Conservation (phyloP, 2,329 filamentous ascomycete species). For the Fusarium tuaranense region DNA sequence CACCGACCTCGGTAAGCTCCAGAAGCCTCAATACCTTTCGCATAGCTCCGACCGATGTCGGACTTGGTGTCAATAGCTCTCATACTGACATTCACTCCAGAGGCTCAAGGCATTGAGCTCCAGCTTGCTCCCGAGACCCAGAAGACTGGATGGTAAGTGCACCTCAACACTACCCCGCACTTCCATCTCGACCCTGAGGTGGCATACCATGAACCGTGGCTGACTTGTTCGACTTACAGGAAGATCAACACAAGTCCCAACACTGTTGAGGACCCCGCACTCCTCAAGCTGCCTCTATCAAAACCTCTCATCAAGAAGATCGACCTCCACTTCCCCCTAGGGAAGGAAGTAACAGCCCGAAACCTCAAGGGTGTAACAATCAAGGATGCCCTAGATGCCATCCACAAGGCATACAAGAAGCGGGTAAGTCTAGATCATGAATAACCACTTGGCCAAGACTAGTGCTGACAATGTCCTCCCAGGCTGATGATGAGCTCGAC, state of each 20-base stretch:
- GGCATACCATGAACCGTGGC: background rate
- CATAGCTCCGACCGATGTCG: slow-evolving; percentile 24
- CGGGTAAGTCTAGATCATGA: slow-evolving; percentile 69
- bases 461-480: slow-evolving; percentile 15
- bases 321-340: slow-evolving; percentile 90
- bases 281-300: slow-evolving; percentile 84
- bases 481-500: slow-evolving; percentile 94
- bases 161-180: background rate
- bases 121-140: slow-evolving; percentile 85
- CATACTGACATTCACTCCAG: slow-evolving; percentile 58
- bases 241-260: slow-evolving; percentile 90
- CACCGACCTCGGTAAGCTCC: slow-evolving; percentile 81
- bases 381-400: slow-evolving; percentile 95
- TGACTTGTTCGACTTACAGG: slow-evolving; percentile 64
- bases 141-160: slow-evolving; percentile 84
- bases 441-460: background rate
- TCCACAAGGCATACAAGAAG: slow-evolving; percentile 97
- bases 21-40: background rate
- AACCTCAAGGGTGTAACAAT: slow-evolving; percentile 96
- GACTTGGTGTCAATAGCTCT: background rate
- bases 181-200: background rate
- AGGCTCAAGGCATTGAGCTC: slow-evolving; percentile 78
- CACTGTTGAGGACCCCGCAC: slow-evolving; percentile 83
- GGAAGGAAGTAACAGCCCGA: slow-evolving; percentile 87
- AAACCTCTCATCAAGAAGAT: slow-evolving; percentile 92